Conservation (phyloP, 1,284 basidiomycete species). For the Trichosporon ovoides region DNA sequence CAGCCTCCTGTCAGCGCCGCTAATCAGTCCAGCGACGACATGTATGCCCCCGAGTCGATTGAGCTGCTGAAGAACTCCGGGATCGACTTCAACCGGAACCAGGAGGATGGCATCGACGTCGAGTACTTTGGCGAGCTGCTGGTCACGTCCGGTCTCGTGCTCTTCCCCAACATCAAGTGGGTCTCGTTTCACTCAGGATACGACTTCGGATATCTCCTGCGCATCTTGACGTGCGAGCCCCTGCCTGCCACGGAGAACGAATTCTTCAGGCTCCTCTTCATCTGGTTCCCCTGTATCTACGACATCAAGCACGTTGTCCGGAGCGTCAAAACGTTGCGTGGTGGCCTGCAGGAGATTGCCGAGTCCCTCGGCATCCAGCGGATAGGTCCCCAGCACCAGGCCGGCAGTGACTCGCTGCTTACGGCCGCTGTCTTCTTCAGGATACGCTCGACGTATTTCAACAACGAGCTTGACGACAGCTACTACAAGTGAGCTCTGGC, state of each 20-base stretch:
- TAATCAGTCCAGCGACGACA: conserved; percentile 67
- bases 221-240: conserved; percentile 81
- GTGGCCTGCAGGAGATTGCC: conserved; percentile 91
- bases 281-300: conserved; percentile 96
- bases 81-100: conserved; percentile 89
- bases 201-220: conserved; percentile 98
- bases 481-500: conserved; percentile 47
- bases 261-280: conserved; percentile 81
- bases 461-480: conserved; percentile 71
- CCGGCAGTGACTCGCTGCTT: conserved; percentile 89
- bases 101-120: conserved; percentile 84
- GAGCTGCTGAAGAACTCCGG: conserved; percentile 92
- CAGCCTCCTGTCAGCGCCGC: neutral
- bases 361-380: conserved; percentile 81
- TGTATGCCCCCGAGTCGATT: conserved; percentile 96
- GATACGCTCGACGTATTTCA: conserved; percentile 86
- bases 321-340: conserved; percentile 79
- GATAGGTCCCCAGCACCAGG: conserved; percentile 90
- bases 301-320: conserved; percentile 98
- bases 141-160: conserved; percentile 90
- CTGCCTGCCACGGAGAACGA: conserved; percentile 82
- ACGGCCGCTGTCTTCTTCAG: conserved; percentile 94
- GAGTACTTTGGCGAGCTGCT: conserved; percentile 96
- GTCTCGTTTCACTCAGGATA: conserved; percentile 99
- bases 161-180: conserved; percentile 89